Evolutionary conservation across 345 rosid genomes (phyloP), one percentile per base, ranked within the genome.

Genomic region (Bruguiera gymnorhiza): DNA sequence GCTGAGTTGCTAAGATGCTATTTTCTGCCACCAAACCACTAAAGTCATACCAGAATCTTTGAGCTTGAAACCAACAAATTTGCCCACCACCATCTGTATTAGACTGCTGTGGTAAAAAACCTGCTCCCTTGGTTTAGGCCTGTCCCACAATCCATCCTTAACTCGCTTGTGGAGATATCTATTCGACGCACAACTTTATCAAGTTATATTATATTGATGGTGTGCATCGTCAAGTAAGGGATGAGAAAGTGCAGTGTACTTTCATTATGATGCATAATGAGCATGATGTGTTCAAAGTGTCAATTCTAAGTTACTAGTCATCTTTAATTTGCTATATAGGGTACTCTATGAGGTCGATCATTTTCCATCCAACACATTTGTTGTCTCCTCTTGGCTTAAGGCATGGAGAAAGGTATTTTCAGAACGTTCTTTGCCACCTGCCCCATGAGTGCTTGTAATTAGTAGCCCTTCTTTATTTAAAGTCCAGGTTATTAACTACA

Each of bases 101-200:
- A 0, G 6, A 32, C 36, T 4, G 36, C 46, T 11, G 46, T 3
- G 15, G 65, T n/a, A 27, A 36, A 27, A 39, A 21, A 24, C 34
- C 16, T 39, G 8, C 9, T 39, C 19, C 19, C 64, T 27, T 11
- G 9, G 54, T 10, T 8, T 29, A 26, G 34, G 36, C 8, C 3
- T 29, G 63, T 21, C 75, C 69, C 75, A 64, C 75, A 56, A 8
- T 30, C 69, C 63, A 46, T 21, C 48, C 21, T 20, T 70, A 54
- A 54, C 61, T 27, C 26, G 68, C 68, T 64, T 34, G 63, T 72
- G 70, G 51, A 56, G 53, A n/a, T 36, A 4, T 39, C 20, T 3
- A 53, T 20, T 34, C 27, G 3, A 10, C 36, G 2, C 15, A 20
- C 60, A 24, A 30, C n/a, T 36, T 9, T 26, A 4, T 27, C 21